These are phyloP conservation scores for Ananas comosus DNA, from an alignment of 176 grass and related monocot genomes.

Conservation along the genomic window DNA sequence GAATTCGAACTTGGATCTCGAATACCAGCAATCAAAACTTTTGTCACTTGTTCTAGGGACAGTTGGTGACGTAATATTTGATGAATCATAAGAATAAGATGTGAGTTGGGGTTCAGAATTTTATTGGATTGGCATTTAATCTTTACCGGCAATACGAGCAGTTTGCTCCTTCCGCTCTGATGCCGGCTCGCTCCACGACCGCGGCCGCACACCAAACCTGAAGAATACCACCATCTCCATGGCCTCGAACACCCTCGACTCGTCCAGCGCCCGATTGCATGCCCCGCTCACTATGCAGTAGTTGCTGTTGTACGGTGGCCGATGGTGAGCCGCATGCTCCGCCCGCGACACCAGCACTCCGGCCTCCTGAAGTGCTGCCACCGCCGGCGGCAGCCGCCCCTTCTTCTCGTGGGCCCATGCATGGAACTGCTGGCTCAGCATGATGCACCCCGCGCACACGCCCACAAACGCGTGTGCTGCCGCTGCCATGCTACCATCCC, in stretches of 20 bases:
- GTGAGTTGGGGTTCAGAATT: no score
- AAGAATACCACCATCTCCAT: constrained; percentile 73
- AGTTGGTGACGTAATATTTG: no score
- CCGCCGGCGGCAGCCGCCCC: constrained; percentile 34
- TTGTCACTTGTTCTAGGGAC: no score
- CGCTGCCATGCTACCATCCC: not conserved
- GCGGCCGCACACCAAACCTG: constrained; percentile 46
- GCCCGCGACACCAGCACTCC: constrained; percentile 72
- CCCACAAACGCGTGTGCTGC: constrained; percentile 50
- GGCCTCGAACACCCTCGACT: constrained; percentile 58
- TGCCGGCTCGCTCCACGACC: constrained; percentile 49
- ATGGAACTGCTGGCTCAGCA: constrained; percentile 93
- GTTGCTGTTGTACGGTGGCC: constrained; percentile 49
- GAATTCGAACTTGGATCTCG: no score
- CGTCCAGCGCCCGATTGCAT: constrained; percentile 59
- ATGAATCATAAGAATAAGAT: no score
- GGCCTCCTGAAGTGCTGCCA: constrained; percentile 49
- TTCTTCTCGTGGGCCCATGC: constrained; percentile 73
- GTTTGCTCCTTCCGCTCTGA: constrained; percentile 40
- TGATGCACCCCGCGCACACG: constrained; percentile 44
- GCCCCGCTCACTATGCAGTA: constrained; percentile 83
- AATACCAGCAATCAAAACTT: no score
- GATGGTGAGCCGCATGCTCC: constrained; percentile 65
- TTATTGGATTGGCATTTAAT: no score
- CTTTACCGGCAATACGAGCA: no score